Evolutionary conservation across 2,329 filamentous ascomycete species (phyloP).

Genomic region (Atkinsonella texensis): DNA sequence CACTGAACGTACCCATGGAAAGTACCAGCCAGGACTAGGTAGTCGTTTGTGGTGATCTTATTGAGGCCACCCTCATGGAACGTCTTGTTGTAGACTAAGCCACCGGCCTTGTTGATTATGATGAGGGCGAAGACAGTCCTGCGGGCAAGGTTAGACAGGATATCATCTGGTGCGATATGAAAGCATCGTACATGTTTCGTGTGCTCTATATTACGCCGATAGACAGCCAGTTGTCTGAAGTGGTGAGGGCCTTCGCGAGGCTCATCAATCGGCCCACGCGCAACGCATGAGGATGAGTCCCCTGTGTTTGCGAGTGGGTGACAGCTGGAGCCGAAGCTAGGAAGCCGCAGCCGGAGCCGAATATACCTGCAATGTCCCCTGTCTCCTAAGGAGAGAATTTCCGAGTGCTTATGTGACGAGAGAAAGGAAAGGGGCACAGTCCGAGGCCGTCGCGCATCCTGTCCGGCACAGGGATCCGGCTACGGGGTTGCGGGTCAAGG

Average conservation of each 20-base stretch:
- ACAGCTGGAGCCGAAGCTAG: too few species aligned
- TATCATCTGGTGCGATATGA: not conserved
- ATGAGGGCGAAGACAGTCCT: conserved; percentile 95
- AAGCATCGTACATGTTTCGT: not conserved
- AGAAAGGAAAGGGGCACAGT: not conserved
- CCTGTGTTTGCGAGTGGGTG: not conserved
- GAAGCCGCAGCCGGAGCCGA: too few species aligned
- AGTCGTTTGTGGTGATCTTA: conserved; percentile 89
- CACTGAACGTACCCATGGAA: conserved; percentile 69
- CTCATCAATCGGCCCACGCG: conserved; percentile 8
- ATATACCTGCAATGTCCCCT: not conserved
- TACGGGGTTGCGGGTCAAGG: not conserved
- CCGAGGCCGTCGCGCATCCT: not conserved
- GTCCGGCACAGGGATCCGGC: not conserved
- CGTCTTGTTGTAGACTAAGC: conserved; percentile 89
- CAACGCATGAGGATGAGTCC: conserved; percentile 3
- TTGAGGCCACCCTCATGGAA: conserved; percentile 78
- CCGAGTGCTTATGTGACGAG: not conserved
- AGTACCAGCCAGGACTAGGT: conserved; percentile 89
- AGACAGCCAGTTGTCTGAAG: not conserved
- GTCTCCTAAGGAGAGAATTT: too few species aligned
- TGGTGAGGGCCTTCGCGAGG: conserved; percentile 5
- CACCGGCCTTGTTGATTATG: conserved; percentile 97
- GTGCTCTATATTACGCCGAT: not conserved
- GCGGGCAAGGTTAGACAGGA: not conserved